Evolutionary conservation across 2,329 filamentous ascomycete genomes (phyloP).

Genomic region (Alternaria sp.): DNA sequence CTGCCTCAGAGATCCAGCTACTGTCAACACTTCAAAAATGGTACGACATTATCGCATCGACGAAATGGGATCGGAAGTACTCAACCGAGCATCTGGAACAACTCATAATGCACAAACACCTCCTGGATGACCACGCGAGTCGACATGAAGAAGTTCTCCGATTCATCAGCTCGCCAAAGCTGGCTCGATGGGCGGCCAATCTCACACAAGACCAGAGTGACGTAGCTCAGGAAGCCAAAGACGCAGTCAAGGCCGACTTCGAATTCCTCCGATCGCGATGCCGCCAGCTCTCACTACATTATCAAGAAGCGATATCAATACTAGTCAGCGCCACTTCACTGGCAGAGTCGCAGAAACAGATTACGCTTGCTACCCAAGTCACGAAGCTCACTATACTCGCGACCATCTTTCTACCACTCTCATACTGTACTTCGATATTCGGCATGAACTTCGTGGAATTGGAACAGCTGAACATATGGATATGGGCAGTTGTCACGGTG

Average conservation of each 20-base stretch:
- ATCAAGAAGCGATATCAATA: background rate
- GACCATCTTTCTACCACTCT: background rate
- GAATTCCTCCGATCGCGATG: background rate
- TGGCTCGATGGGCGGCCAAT: background rate
- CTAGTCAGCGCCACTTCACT: background rate
- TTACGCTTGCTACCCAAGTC: background rate
- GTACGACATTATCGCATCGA: background rate
- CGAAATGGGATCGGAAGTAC: background rate
- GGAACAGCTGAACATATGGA: background rate
- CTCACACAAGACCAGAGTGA: background rate
- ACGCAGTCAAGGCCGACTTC: background rate
- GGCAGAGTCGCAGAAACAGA: background rate
- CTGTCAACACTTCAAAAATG: background rate
- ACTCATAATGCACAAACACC: background rate
- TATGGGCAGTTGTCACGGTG: background rate
- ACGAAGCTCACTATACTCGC: background rate
- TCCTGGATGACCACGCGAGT: background rate
- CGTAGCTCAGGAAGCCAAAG: background rate
- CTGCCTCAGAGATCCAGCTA: background rate
- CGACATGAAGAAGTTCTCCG: background rate
- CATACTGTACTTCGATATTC: background rate
- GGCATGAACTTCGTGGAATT: background rate
- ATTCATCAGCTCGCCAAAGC: background rate
- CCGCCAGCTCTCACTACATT: background rate
- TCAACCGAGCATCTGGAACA: background rate